Base-by-base conservation (phyloP, 225 moss, liverwort and hornwort species). In the Bryoerythrophyllum caledonicum region DNA sequence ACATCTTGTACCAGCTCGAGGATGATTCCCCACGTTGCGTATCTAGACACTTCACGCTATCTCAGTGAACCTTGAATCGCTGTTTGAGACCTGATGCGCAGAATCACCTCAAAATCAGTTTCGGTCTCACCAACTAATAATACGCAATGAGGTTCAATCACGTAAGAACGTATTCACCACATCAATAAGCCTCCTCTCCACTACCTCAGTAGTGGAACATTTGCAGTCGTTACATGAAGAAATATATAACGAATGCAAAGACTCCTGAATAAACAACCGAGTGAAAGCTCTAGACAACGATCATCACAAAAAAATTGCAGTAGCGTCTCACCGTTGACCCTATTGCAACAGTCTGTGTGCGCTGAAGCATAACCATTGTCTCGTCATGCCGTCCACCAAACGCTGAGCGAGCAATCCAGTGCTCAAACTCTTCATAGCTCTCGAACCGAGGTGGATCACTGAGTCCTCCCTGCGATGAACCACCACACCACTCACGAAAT, bases 371-470 rank as follows among this genome's bases (percentile, higher is more conserved):
- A 81, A 87, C 81, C 84, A 84, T 84, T 17, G 84, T 84, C 78
- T 87, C 87, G 74, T 84, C 84, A 84, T 87, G 84, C 34, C 79
- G 81, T 84, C 87, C 84, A 87, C 81, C 84, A 71, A 87, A 84
- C 48, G 84, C 84, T 74, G 87, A 87, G 67, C 81, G 84, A 79
- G 87, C 84, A 62, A 87, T 87, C 87, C 87, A 84, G 74, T 79
- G 87, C 84, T 87, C 87, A 74, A 87, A 84, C 57, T 87, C 87
- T 74, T 87, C 87, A 67, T 87, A 87, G 63, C 71, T 87, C 66
- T 87, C 81, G 35, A 84, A 87, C 57, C 79, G 71, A 79, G 87
- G 81, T 74, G 81, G 79, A 58, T 87, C 73, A 67, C 75, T 54
- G 60, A 81, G 58, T 64, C 78, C 83, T 65, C 83, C 83, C 86